phyloP scores from a whole-genome alignment of 177 flowering plant species.

The Vitis hybrid region DNA sequence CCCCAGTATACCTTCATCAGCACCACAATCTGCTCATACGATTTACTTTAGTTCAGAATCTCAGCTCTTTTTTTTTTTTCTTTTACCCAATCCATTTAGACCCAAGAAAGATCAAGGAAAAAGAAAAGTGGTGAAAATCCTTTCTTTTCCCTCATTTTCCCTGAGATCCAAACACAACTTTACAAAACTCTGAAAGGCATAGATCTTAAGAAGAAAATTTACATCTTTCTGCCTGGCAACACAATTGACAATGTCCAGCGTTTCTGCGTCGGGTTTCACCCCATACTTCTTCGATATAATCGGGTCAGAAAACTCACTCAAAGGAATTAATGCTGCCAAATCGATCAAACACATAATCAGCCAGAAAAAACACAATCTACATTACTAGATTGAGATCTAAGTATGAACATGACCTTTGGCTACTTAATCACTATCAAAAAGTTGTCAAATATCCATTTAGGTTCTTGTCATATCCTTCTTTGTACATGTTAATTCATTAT shows the following conservation, averaged over 20 bases:
- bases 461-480: too few species aligned
- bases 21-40: slow-evolving; percentile 51
- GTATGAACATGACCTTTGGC: too few species aligned
- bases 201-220: background rate
- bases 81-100: too few species aligned
- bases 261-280: slow-evolving; percentile 63
- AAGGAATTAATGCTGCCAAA: slow-evolving; percentile 65
- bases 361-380: background rate
- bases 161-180: background rate
- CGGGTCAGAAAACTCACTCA: slow-evolving; percentile 59
- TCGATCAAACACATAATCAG: background rate
- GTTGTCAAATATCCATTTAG: too few species aligned
- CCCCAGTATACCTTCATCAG: slow-evolving; percentile 83
- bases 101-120: too few species aligned
- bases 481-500: too few species aligned
- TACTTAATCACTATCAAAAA: too few species aligned
- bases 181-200: background rate
- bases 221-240: slow-evolving; percentile 66
- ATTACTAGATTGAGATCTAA: too few species aligned
- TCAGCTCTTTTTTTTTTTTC: too few species aligned
- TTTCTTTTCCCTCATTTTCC: too few species aligned
- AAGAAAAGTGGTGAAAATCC: too few species aligned
- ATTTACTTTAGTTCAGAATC: background rate
- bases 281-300: slow-evolving; percentile 64
- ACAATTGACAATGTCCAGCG: slow-evolving; percentile 50